phyloP scores from a whole-genome alignment of 208 protist species.

The Blechomonas ayalai region DNA sequence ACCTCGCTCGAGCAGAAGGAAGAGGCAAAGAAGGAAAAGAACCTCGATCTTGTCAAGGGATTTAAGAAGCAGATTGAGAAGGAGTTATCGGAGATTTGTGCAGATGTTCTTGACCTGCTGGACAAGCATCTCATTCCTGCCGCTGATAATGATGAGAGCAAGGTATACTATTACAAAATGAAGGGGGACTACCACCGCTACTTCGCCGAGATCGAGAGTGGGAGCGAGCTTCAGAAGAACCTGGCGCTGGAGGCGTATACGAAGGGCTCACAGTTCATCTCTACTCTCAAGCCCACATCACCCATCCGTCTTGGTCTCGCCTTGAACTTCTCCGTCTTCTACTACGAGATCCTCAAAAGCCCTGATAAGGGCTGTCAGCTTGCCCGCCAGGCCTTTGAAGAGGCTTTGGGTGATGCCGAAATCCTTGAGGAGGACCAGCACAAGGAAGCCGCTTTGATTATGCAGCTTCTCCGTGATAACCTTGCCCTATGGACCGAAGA shows the following conservation, averaged over 20 bases:
- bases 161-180: slow-evolving; percentile 95
- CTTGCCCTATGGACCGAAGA: slow-evolving; percentile 97
- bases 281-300: slow-evolving; percentile 86
- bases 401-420: slow-evolving; percentile 95
- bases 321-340: slow-evolving; percentile 99
- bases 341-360: slow-evolving; percentile 99
- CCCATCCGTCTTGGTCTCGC: slow-evolving; percentile 98
- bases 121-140: slow-evolving; percentile 93
- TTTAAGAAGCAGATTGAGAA: slow-evolving; percentile 97
- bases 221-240: slow-evolving; percentile 81
- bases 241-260: slow-evolving; percentile 87
- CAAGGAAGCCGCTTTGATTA: slow-evolving; percentile 99
- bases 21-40: slow-evolving; percentile 83
- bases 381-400: slow-evolving; percentile 97
- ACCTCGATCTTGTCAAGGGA: slow-evolving; percentile 89
- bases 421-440: slow-evolving; percentile 97
- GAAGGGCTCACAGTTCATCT: slow-evolving; percentile 77
- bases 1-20: slow-evolving; percentile 96
- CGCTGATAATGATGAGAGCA: slow-evolving; percentile 74
- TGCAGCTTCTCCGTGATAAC: slow-evolving; percentile 99
- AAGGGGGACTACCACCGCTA: slow-evolving; percentile 97
- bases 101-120: slow-evolving; percentile 94
- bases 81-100: slow-evolving; percentile 97
- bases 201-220: slow-evolving; percentile 91
- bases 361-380: slow-evolving; percentile 95